phyloP scores from a whole-genome alignment of 2,329 filamentous ascomycete genomes.

The Fusarium concolor region DNA sequence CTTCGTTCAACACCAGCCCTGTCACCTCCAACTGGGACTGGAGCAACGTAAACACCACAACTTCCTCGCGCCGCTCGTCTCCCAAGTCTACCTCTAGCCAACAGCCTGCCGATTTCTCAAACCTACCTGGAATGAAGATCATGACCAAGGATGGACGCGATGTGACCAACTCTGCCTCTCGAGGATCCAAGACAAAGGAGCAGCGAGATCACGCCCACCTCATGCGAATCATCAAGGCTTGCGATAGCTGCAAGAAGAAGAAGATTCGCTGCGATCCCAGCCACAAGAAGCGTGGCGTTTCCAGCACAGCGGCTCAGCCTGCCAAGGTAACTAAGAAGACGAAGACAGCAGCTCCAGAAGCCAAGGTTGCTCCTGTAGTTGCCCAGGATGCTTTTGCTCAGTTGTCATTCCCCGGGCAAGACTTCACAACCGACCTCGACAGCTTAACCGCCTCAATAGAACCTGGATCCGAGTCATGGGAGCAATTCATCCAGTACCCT shows the following conservation, averaged over 20 bases:
- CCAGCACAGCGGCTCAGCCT: constrained; percentile 48
- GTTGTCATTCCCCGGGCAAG: constrained; percentile 31
- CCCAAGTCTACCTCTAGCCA: constrained; percentile 49
- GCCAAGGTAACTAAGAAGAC: constrained; percentile 58
- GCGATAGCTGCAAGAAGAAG: constrained; percentile 70
- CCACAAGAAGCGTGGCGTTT: constrained; percentile 62
- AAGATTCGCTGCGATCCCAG: constrained; percentile 72
- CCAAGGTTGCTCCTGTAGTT: constrained; percentile 20
- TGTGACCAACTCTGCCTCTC: constrained; percentile 71
- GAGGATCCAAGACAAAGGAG: constrained; percentile 74
- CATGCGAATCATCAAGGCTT: constrained; percentile 76
- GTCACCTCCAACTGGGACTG: constrained; percentile 62
- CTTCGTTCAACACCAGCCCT: constrained; percentile 63
- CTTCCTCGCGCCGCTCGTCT: constrained; percentile 47
- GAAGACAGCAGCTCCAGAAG: constrained; percentile 44
- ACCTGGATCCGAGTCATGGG: constrained; percentile 52
- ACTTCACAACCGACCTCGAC: constrained; percentile 42
- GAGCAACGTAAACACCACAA: constrained; percentile 52
- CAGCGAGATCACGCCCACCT: constrained; percentile 74
- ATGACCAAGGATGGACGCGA: constrained; percentile 72
- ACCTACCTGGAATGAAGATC: constrained; percentile 73
- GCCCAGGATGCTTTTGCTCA: constrained; percentile 23
- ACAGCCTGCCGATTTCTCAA: constrained; percentile 59
- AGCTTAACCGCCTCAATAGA: constrained; percentile 27
- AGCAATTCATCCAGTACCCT: constrained; percentile 61